These are phyloP conservation scores for Ophiorrhiza pumila DNA, from an alignment of 257 asterid species.

Conservation along the genomic window DNA sequence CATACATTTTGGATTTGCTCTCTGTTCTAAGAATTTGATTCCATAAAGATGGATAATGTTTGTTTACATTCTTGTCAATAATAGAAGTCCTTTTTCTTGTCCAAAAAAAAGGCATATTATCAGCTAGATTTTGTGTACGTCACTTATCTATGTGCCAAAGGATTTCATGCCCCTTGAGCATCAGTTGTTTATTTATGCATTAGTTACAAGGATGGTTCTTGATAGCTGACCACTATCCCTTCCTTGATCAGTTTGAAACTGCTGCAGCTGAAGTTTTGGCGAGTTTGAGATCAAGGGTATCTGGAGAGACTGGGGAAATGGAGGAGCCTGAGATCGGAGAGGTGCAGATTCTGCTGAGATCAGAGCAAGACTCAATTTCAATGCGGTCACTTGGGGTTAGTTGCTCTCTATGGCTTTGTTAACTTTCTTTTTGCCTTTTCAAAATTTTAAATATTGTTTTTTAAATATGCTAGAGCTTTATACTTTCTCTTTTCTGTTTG, in stretches of 20 bases:
- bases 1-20: background rate
- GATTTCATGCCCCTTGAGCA: background rate
- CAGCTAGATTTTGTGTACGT: background rate
- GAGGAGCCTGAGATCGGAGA: slow-evolving; percentile 88
- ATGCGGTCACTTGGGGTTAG: slow-evolving; percentile 90
- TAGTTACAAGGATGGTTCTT: background rate
- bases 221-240: background rate
- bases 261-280: slow-evolving; percentile 93
- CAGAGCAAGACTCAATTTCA: slow-evolving; percentile 84
- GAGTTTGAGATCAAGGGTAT: slow-evolving; percentile 71
- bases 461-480: background rate
- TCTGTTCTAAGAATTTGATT: too few relatives aligned
- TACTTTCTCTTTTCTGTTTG: background rate
- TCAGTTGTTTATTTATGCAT: background rate
- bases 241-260: slow-evolving; percentile 63
- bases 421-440: slow-evolving; percentile 10
- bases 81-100: too few relatives aligned
- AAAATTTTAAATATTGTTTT: slow-evolving; percentile 5
- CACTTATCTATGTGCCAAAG: too few relatives aligned
- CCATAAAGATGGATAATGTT: too few relatives aligned
- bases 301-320: slow-evolving; percentile 81
- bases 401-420: slow-evolving; percentile 12
- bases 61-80: too few relatives aligned
- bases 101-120: too few relatives aligned
- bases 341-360: slow-evolving; percentile 81